These are phyloP conservation scores for Bothriochloa decipiens DNA, from an alignment of 176 grass and related monocot genomes.

Conservation along the genomic window DNA sequence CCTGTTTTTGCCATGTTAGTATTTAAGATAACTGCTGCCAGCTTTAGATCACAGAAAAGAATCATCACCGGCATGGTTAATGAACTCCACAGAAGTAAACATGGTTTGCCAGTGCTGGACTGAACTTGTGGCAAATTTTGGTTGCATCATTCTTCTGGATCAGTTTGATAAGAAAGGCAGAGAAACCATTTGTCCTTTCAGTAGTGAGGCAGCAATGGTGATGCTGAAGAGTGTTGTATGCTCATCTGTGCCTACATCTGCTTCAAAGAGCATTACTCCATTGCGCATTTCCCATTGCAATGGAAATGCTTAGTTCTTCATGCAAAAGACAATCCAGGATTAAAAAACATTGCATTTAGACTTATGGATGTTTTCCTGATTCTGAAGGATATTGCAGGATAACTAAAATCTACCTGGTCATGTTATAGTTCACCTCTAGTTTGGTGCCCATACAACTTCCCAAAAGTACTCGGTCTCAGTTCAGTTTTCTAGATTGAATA, in stretches of 20 bases:
- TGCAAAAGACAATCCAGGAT: constrained; percentile 4
- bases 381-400: constrained; percentile 40
- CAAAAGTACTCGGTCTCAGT: constrained; percentile 17
- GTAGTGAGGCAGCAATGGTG: constrained; percentile 14
- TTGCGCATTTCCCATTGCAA: constrained; percentile 23
- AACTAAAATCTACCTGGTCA: constrained; percentile 21
- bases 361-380: neutral
- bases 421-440: constrained; percentile 37
- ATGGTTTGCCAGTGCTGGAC: constrained; percentile 27
- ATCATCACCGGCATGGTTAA: constrained; percentile 28
- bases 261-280: constrained; percentile 32
- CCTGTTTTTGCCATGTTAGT: constrained; percentile 33
- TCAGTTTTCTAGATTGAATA: constrained; percentile 40
- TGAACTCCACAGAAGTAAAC: constrained; percentile 30
- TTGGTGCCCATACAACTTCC: neutral
- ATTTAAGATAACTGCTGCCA: constrained; percentile 33
- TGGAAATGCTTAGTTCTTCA: constrained; percentile 35
- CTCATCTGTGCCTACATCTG: constrained; percentile 19
- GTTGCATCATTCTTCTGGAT: constrained; percentile 30
- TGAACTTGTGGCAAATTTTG: constrained; percentile 4
- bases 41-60: constrained; percentile 43
- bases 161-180: constrained; percentile 37
- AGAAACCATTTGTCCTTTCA: constrained; percentile 38
- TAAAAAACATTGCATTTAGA: constrained; percentile 36
- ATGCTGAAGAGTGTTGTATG: constrained; percentile 33